These are phyloP conservation scores for Vitis hybrid DNA, from an alignment of 177 flowering plant species.

Conservation along the genomic window DNA sequence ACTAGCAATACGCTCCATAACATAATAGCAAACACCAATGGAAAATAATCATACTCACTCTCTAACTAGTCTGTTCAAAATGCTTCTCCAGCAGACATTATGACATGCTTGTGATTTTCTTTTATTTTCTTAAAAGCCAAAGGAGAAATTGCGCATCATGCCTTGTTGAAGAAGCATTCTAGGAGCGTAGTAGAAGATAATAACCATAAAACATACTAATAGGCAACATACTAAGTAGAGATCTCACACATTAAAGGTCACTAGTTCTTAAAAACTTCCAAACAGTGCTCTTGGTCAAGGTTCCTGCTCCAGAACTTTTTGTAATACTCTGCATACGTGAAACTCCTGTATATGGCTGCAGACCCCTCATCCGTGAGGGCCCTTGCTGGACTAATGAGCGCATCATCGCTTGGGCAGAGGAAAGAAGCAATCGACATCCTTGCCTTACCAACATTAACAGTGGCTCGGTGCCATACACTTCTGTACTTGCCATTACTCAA, in stretches of 20 bases:
- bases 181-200: no score
- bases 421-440: slow-evolving; percentile 84
- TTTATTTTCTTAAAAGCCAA: no score
- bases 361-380: slow-evolving; percentile 35
- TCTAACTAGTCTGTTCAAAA: no score
- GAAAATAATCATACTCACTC: no score
- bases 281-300: slow-evolving; percentile 60
- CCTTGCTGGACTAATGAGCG: slow-evolving; percentile 56
- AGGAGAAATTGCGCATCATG: no score
- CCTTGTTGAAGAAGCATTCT: no score
- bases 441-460: slow-evolving; percentile 58
- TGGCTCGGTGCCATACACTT: slow-evolving; percentile 88
- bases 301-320: slow-evolving; percentile 69
- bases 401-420: slow-evolving; percentile 61
- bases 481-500: slow-evolving; percentile 77
- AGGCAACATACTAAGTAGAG: no score
- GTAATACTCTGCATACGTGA: slow-evolving; percentile 67
- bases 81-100: no score
- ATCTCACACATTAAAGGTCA: background rate
- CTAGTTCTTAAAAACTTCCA: slow-evolving; percentile 53
- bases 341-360: slow-evolving; percentile 41
- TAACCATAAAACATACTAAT: no score
- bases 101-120: no score
- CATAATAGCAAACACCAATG: no score
- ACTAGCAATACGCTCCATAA: no score